Percentiles rank a stretch among this genome's conserved stretches.
Evolutionary conservation across 495 filamentous ascomycete genomes (phyloP).

Genomic region (Penicillium nucicola): DNA sequence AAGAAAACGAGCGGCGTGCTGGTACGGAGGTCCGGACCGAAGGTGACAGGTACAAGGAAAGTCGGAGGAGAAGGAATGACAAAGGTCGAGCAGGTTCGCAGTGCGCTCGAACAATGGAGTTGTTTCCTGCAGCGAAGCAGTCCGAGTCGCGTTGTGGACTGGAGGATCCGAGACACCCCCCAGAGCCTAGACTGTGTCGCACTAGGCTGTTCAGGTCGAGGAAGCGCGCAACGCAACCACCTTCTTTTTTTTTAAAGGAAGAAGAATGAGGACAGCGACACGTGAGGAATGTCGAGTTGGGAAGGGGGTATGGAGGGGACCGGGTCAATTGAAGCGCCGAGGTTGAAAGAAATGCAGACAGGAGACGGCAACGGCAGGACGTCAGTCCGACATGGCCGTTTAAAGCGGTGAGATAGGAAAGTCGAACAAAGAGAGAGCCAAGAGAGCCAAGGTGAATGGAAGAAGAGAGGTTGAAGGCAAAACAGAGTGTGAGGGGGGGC

Average conservation of each 20-base stretch:
- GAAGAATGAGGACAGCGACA: background rate
- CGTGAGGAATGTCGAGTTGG: constrained; percentile 6
- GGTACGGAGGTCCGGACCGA: constrained; percentile 1
- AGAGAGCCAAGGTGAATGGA: constrained; percentile 4
- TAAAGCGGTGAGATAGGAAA: constrained; percentile 6
- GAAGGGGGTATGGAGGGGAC: constrained; percentile 3
- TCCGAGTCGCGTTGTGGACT: constrained; percentile 23
- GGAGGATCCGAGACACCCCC: constrained; percentile 28
- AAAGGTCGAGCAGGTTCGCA: constrained; percentile 12
- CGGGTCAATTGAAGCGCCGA: constrained; percentile 3
- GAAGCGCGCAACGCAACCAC: constrained; percentile 10
- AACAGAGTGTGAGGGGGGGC: constrained; percentile 6
- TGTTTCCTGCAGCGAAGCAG: constrained; percentile 33
- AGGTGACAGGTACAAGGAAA: constrained; percentile 10
- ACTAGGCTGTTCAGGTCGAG: constrained; percentile 3
- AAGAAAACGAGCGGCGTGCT: constrained; percentile 20
- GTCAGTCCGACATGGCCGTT: constrained; percentile 16
- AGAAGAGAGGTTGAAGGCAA: constrained; percentile 5
- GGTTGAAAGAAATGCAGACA: constrained; percentile 4
- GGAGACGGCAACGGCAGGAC: constrained; percentile 7
- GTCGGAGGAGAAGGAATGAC: constrained; percentile 14
- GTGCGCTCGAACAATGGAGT: constrained; percentile 35
- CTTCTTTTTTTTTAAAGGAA: constrained; percentile 7
- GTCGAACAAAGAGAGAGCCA: constrained; percentile 1
- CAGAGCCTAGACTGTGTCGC: constrained; percentile 17